Base-by-base conservation (phyloP, 345 rosid genomes). In the Arabidopsis arenosa region DNA sequence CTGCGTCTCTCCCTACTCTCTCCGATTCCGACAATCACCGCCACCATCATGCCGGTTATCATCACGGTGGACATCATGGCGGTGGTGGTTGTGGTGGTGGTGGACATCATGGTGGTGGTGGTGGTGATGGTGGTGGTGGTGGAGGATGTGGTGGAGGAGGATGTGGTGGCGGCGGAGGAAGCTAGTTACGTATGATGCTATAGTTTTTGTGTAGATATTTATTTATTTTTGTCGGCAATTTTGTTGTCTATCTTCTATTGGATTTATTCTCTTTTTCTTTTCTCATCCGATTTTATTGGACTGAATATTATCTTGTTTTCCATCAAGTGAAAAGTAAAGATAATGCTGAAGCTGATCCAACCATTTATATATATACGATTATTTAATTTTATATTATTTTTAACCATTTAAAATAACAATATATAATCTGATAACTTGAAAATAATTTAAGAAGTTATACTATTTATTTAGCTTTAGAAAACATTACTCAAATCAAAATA, bases 1-100 rank as follows among this genome's bases (percentile, higher is more conserved):
- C 73, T 48, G 60, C 66, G 14, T 75, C 78, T 75, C 78, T 75
- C 11, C 67, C 78, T 57, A 57, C 72, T 57, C 17, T 66, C 21
- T 66, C 60, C 53, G 40, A 23, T 44, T 56, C 78, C 2, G 33
- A 23, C 30, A 28, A 28, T 28, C 32, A 28, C 32, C 32, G 32
- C 32, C 32, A 28, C 32, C 32, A 28, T 28, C 32, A 28, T 28
- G 32, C 32, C 32, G 32, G 32, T 28, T 3, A 3, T 3, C 18
- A 57, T 45, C 30, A 40, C 2, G 48, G 66, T 13, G 21, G 49
- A 13, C 56, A 65, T 39, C 45, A 66, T 2, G 36, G 44, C 1
- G 60, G 58, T 7, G 18, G 58, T 49, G 45, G 70, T 33, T 6
- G 37, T 9, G 37, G 68, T 43, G 15, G 68, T 9, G 70, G 70